A percentile compares a stretch with the other conserved stretches of the same genome.
phyloP scores from a whole-genome alignment of 495 filamentous ascomycete genomes.

The Penicillium odoratum region DNA sequence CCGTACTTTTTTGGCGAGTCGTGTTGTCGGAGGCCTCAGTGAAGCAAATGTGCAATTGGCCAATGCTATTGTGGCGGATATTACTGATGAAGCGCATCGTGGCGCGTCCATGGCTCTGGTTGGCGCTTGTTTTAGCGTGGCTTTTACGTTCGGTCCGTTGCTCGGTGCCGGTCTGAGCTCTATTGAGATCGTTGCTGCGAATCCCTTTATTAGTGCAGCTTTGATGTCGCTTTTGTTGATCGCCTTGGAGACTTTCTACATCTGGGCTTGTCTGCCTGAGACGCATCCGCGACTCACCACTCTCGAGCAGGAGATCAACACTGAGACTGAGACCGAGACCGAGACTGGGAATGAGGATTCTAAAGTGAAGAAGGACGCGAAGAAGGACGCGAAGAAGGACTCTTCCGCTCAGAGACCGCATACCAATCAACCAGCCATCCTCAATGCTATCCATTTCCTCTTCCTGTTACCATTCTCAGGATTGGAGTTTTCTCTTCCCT shows the following conservation, averaged over 20 bases:
- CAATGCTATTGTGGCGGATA: slow-evolving; percentile 94
- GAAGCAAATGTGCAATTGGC: slow-evolving; percentile 98
- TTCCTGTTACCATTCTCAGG: slow-evolving; percentile 97
- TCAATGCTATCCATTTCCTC: slow-evolving; percentile 82
- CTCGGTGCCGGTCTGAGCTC: slow-evolving; percentile 81
- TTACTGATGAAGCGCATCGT: slow-evolving; percentile 77
- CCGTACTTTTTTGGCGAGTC: slow-evolving; percentile 88
- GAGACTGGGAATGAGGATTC: background rate
- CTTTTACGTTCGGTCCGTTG: slow-evolving; percentile 93
- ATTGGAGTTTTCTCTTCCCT: slow-evolving; percentile 91
- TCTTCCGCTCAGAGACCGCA: slow-evolving; percentile 27
- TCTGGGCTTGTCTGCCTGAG: slow-evolving; percentile 88
- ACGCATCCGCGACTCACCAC: slow-evolving; percentile 64
- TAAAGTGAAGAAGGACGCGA: background rate
- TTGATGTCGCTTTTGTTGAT: slow-evolving; percentile 81
- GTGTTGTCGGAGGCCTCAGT: slow-evolving; percentile 88
- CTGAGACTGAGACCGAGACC: background rate
- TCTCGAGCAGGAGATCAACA: slow-evolving; percentile 27
- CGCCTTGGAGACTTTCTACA: slow-evolving; percentile 78
- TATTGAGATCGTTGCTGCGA: slow-evolving; percentile 73
- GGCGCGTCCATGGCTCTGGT: slow-evolving; percentile 94
- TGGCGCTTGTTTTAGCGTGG: slow-evolving; percentile 93
- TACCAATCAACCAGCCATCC: slow-evolving; percentile 78
- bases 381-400: background rate
- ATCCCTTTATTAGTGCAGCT: slow-evolving; percentile 91